phyloP scores from a whole-genome alignment of 495 filamentous ascomycete genomes.

The Neurospora pannonica region DNA sequence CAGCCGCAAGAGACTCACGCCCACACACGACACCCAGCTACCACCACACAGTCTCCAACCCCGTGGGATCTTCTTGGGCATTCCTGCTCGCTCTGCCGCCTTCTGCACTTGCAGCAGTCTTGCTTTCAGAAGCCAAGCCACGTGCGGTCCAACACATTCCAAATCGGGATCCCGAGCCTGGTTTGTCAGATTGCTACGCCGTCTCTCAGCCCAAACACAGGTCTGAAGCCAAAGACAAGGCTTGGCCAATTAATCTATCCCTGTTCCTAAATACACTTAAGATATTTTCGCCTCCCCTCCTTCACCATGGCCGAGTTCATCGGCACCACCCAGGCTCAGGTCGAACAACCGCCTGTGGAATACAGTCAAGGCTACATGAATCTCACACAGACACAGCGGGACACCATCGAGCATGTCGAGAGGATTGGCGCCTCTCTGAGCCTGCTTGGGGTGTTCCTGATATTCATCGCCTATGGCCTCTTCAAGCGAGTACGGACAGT shows the following conservation, averaged over 20 bases:
- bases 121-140: neutral
- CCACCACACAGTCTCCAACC: neutral
- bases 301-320: neutral
- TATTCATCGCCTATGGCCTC: conserved; percentile 58
- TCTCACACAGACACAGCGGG: conserved; percentile 17
- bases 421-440: conserved; percentile 49
- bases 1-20: conserved; percentile 9
- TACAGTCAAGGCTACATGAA: conserved; percentile 18
- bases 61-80: neutral
- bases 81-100: neutral
- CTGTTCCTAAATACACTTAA: conserved; percentile 7
- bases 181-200: neutral
- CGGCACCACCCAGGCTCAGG: neutral
- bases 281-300: neutral
- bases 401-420: conserved; percentile 32
- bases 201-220: neutral
- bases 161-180: neutral
- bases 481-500: conserved; percentile 57
- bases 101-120: neutral
- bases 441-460: conserved; percentile 55
- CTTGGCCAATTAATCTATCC: conserved; percentile 10
- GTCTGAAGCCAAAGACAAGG: neutral
- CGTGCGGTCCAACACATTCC: neutral
- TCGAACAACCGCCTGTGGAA: conserved; percentile 1
- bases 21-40: conserved; percentile 3